These are phyloP conservation scores for Mycena rebaudengoi DNA, from an alignment of 768 basidiomycete genomes.

Conservation along the genomic window DNA sequence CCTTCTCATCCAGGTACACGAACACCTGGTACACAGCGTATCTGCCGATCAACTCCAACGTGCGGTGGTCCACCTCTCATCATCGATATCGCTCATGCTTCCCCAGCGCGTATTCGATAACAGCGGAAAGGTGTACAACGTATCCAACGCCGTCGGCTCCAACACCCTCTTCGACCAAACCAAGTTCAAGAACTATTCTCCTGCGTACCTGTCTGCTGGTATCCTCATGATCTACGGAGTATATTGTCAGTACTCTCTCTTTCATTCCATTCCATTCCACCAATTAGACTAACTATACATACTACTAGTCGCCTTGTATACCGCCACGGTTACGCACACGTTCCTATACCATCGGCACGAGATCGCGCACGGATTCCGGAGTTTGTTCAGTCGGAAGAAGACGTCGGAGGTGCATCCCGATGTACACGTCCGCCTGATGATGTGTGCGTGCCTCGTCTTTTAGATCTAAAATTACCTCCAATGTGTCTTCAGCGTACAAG, in stretches of 20 bases:
- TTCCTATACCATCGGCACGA: slow-evolving; percentile 53
- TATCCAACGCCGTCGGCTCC: slow-evolving; percentile 45
- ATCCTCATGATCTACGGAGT: slow-evolving; percentile 40
- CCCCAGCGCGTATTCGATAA: slow-evolving; percentile 47
- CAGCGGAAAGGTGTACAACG: slow-evolving; percentile 49
- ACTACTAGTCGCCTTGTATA: slow-evolving; percentile 24
- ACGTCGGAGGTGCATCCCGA: slow-evolving; percentile 42
- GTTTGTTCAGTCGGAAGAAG: slow-evolving; percentile 35
- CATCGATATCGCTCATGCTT: background rate
- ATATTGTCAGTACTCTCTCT: slow-evolving; percentile 6
- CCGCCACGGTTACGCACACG: slow-evolving; percentile 47
- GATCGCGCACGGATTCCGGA: slow-evolving; percentile 35
- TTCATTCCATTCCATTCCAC: slow-evolving; percentile 34
- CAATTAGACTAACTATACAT: too few relatives aligned
- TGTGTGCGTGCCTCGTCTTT: too few relatives aligned
- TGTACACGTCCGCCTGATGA: slow-evolving; percentile 52
- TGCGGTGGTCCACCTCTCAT: background rate
- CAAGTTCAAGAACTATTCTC: slow-evolving; percentile 45
- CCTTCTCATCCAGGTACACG: background rate
- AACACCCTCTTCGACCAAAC: slow-evolving; percentile 39
- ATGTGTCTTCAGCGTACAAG: too few relatives aligned
- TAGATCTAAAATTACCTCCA: too few relatives aligned
- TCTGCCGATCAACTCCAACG: slow-evolving; percentile 49
- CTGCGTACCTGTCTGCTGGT: slow-evolving; percentile 40
- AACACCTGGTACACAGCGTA: slow-evolving; percentile 48